Base-by-base conservation (phyloP, 192 early-diverging fungal species). In the Ambispora gerdemannii region DNA sequence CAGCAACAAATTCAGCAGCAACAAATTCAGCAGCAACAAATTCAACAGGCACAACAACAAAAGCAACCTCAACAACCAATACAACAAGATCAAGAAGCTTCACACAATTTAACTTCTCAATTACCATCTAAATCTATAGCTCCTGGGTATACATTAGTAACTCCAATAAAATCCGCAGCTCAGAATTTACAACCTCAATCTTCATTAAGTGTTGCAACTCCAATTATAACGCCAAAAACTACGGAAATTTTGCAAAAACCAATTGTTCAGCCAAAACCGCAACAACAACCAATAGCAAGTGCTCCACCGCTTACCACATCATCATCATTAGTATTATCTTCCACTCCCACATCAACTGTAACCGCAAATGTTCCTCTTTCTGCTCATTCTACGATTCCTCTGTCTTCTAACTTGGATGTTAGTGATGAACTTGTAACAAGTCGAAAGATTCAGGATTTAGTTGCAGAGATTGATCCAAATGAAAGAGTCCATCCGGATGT, bases 381-480 rank as follows among this genome's bases (percentile, higher is more conserved):
- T 24, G n/a, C n/a, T n/a, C n/a, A n/a, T n/a, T 24, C 13, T 27
- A 27, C 33, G 28, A 32, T 53, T 19, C 20, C 24, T 30, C 13
- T n/a, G 15, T 52, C 58, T 38, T 4, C 24, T 3, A 52, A 70
- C 28, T 13, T 32, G 3, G 24, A 33, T 20, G 19, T 11, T 0
- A 31, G 30, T 17, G 20, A 58, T 33, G 51, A 43, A 20, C 36
- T 60, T 49, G 32, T 70, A 27, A 20, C 85, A 7, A 92, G 91
- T 72, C 85, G 91, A 53, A 92, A 90, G 77, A 86, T 95, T 74
- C 88, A 91, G 62, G 90, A 95, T 73, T 79, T 95, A 32, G 89
- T 93, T n/a, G 86, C 83, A 32, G 89, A 92, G 64, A 90, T 95
- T 24, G 93, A 93, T 75, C 86, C 89, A 8, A 84, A 77, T 19